Evolutionary conservation across 345 rosid genomes (phyloP).

Genomic region (Reutealis trisperma): DNA sequence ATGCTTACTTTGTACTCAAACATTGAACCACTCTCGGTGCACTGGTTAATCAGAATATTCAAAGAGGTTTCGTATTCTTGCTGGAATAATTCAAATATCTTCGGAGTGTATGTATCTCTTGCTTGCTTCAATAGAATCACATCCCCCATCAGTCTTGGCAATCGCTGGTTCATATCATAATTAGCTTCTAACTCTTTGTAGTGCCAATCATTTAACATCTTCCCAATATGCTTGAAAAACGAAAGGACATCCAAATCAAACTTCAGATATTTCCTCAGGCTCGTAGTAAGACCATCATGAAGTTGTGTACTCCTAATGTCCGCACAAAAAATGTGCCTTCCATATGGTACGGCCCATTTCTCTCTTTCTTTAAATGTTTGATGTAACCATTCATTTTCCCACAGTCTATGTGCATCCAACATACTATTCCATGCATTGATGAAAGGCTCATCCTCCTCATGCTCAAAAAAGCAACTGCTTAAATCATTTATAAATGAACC

Average conservation of each 20-base stretch:
- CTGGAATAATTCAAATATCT: conserved; percentile 35
- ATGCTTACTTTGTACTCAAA: conserved; percentile 32
- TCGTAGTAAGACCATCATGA: conserved; percentile 20
- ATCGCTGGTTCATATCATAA: conserved; percentile 29
- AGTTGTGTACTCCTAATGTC: conserved; percentile 25
- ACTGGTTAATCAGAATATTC: conserved; percentile 32
- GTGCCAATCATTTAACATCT: conserved; percentile 32
- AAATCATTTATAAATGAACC: conserved; percentile 27
- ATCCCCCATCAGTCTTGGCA: conserved; percentile 33
- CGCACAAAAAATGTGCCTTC: conserved; percentile 36
- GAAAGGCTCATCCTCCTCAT: conserved; percentile 35
- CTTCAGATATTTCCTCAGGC: conserved; percentile 35
- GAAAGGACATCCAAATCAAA: conserved; percentile 29
- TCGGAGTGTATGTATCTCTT: conserved; percentile 30
- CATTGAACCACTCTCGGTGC: conserved; percentile 18
- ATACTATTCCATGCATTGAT: conserved; percentile 35
- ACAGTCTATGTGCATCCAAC: conserved; percentile 27
- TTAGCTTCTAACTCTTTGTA: conserved; percentile 41
- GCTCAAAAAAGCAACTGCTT: conserved; percentile 34
- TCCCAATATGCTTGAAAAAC: conserved; percentile 34
- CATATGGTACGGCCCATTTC: conserved; percentile 40
- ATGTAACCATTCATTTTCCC: conserved; percentile 35
- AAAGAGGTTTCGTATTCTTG: conserved; percentile 32
- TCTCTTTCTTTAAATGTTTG: conserved; percentile 34
- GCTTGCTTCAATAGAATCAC: conserved; percentile 38